Evolutionary conservation across 805 yeast species (phyloP).

Genomic region (Hanseniaspora thailandica): DNA sequence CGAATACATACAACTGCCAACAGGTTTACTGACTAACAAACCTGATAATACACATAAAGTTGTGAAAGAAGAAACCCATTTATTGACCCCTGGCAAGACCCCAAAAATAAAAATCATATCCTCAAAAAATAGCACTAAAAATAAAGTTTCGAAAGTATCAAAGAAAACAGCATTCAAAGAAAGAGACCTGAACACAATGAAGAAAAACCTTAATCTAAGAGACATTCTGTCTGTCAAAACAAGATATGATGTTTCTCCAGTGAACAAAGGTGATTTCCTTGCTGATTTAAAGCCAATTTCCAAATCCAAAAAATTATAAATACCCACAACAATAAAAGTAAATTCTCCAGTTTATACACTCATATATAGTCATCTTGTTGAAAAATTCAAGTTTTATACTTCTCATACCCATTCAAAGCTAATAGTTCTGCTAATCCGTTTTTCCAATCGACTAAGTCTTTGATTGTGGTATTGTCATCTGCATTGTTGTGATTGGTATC

Average conservation of each 20-base stretch:
- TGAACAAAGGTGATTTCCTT: neutral
- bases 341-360: neutral
- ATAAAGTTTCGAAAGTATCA: neutral
- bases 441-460: constrained; percentile 10
- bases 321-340: neutral
- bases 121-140: constrained; percentile 2
- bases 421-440: constrained; percentile 3
- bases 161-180: neutral
- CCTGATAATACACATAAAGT: neutral
- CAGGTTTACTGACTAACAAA: neutral
- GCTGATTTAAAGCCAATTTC: constrained; percentile 4
- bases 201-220: constrained; percentile 7
- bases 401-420: constrained; percentile 4
- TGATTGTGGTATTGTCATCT: neutral
- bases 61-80: constrained; percentile 5
- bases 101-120: constrained; percentile 22
- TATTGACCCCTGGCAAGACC: constrained; percentile 20
- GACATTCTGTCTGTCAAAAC: constrained; percentile 16
- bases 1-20: neutral
- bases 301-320: neutral
- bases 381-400: neutral
- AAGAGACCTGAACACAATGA: constrained; percentile 2
- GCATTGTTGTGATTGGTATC: neutral
- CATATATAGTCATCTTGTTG: neutral
- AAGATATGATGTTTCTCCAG: constrained; percentile 20